These are phyloP conservation scores for Diplodia mutila DNA, from an alignment of 2,329 filamentous ascomycete genomes.

Conservation along the genomic window DNA sequence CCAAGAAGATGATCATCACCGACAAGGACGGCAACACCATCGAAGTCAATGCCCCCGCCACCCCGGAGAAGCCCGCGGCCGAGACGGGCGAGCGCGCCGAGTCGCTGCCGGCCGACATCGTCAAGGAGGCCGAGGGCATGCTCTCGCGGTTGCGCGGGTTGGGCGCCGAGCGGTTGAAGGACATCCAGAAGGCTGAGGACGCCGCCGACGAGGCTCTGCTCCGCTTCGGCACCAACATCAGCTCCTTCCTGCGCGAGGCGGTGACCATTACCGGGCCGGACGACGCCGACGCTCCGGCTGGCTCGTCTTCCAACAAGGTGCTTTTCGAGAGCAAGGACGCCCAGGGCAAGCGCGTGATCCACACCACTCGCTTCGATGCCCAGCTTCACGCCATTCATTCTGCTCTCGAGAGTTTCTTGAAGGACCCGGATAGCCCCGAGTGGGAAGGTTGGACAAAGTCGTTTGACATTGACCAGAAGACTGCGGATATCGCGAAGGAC, in stretches of 20 bases:
- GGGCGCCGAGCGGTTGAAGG: slow-evolving; percentile 81
- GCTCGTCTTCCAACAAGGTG: slow-evolving; percentile 59
- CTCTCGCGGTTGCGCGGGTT: slow-evolving; percentile 76
- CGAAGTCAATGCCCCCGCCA: slow-evolving; percentile 20
- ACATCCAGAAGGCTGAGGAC: slow-evolving; percentile 90
- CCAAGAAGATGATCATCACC: slow-evolving; percentile 28
- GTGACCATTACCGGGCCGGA: slow-evolving; percentile 81
- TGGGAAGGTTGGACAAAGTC: slow-evolving; percentile 72
- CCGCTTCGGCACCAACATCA: slow-evolving; percentile 86
- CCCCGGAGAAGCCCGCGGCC: slow-evolving; percentile 31
- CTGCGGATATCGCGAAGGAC: slow-evolving; percentile 78
- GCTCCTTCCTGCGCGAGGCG: slow-evolving; percentile 87
- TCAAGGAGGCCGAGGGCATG: slow-evolving; percentile 65
- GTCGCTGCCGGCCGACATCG: slow-evolving; percentile 53
- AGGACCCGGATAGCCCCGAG: slow-evolving; percentile 76
- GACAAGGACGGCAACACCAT: slow-evolving; percentile 34
- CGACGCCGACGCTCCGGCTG: slow-evolving; percentile 44
- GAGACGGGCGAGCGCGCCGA: slow-evolving; percentile 48
- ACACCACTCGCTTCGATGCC: slow-evolving; percentile 91
- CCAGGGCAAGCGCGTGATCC: slow-evolving; percentile 87
- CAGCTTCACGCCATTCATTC: slow-evolving; percentile 96
- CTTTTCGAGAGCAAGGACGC: slow-evolving; percentile 94
- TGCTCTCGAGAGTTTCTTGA: slow-evolving; percentile 74
- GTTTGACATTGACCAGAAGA: slow-evolving; percentile 84
- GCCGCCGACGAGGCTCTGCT: slow-evolving; percentile 93